These are phyloP conservation scores for Colletotrichum simmondsii DNA, from an alignment of 2,329 filamentous ascomycete genomes.

Conservation along the genomic window DNA sequence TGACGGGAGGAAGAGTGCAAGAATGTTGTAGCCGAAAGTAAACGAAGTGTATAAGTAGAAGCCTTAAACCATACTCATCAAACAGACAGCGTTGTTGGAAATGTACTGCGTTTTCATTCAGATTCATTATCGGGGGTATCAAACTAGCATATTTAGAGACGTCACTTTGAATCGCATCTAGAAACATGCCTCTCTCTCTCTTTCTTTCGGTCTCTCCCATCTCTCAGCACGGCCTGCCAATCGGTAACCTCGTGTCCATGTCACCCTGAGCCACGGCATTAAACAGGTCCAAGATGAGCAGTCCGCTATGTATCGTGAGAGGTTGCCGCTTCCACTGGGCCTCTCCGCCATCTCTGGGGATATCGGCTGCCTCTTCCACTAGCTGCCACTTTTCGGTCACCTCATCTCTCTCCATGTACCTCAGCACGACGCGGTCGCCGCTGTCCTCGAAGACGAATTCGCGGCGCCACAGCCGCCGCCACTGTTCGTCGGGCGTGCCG, in stretches of 20 bases:
- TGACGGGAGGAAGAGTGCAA: neutral
- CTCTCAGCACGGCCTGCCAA: neutral
- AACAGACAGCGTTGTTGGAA: neutral
- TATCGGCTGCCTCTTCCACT: conserved; percentile 49
- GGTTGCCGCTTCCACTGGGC: conserved; percentile 49
- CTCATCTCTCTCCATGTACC: conserved; percentile 41
- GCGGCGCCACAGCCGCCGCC: conserved; percentile 44
- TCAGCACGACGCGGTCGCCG: conserved; percentile 44
- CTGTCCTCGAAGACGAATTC: conserved; percentile 49
- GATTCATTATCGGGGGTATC: neutral
- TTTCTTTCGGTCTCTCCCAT: too few species aligned
- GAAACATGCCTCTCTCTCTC: neutral
- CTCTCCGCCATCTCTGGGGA: conserved; percentile 39
- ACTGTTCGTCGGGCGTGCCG: conserved; percentile 43
- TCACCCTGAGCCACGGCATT: neutral
- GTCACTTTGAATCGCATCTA: neutral
- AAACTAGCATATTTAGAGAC: conserved; percentile 1
- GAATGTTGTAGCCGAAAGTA: neutral
- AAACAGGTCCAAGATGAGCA: conserved; percentile 35
- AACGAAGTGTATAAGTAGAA: neutral
- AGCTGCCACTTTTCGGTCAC: conserved; percentile 46
- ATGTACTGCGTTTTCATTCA: neutral
- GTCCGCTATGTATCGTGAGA: conserved; percentile 40
- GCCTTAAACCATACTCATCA: neutral
- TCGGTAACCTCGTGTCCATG: too few species aligned